These are phyloP conservation scores for Silene vulgaris DNA, from an alignment of 179 eudicot species.

Conservation along the genomic window DNA sequence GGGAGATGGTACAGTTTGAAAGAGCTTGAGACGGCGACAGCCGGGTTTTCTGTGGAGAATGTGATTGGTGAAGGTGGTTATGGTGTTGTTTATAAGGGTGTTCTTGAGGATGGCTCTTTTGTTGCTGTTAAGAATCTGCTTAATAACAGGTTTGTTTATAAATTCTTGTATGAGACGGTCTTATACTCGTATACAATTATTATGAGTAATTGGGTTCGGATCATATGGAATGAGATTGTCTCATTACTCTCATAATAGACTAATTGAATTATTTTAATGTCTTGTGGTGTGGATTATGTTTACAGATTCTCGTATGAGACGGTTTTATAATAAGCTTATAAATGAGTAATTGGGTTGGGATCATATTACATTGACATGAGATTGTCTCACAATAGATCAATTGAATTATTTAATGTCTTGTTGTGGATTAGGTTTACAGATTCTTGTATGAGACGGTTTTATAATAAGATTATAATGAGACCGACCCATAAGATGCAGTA, in stretches of 20 bases:
- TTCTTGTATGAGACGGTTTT: background rate
- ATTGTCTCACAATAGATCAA: too few species aligned
- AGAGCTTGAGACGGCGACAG: slow-evolving; percentile 78
- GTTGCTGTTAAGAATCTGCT: slow-evolving; percentile 82
- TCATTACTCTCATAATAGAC: too few species aligned
- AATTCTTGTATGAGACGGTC: background rate
- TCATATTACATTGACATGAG: too few species aligned
- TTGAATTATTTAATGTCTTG: background rate
- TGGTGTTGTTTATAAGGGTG: slow-evolving; percentile 76
- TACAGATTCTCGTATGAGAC: background rate
- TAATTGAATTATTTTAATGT: background rate
- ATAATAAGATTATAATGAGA: too few species aligned
- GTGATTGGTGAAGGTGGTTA: slow-evolving; percentile 94
- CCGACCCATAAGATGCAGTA: background rate
- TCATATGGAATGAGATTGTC: too few species aligned
- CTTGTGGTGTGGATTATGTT: background rate
- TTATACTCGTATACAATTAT: too few species aligned
- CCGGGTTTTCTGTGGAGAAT: slow-evolving; percentile 55
- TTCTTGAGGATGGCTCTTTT: slow-evolving; percentile 69
- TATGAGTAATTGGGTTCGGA: too few species aligned
- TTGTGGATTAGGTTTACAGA: background rate
- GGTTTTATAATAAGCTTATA: too few species aligned
- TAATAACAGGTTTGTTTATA: slow-evolving; percentile 62
- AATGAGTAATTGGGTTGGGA: too few species aligned
- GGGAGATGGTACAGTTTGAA: slow-evolving; percentile 74